Evolutionary conservation across 31 red algal genomes (phyloP).

Genomic region (Odonthalia washingtoniensis): DNA sequence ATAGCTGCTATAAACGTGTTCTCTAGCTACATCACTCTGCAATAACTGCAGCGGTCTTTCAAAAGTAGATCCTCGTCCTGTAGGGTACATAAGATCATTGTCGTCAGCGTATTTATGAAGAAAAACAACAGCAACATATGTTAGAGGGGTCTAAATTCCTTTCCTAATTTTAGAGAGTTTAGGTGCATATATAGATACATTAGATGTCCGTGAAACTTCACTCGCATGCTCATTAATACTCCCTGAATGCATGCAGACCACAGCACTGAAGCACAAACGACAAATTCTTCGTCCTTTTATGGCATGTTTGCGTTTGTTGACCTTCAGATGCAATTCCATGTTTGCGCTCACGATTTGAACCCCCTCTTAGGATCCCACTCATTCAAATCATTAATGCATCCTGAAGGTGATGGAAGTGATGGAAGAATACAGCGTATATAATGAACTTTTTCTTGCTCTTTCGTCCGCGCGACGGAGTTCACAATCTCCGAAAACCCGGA

Average conservation of each 20-base stretch:
- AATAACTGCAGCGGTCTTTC: slow-evolving; percentile 17
- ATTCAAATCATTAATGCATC: no score
- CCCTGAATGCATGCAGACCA: slow-evolving; percentile 4
- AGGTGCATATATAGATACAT: background rate
- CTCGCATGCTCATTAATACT: slow-evolving; percentile 11
- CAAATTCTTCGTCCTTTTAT: slow-evolving; percentile 23
- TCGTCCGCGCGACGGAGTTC: no score
- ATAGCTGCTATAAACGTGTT: slow-evolving; percentile 30
- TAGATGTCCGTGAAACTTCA: background rate
- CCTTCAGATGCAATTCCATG: no score
- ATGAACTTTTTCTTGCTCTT: no score
- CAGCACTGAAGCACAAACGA: background rate
- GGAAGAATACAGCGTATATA: no score
- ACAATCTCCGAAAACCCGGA: no score
- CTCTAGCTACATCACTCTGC: background rate
- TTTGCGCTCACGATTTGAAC: no score
- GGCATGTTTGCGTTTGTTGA: no score
- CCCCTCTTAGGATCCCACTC: no score
- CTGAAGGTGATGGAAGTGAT: no score
- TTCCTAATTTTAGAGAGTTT: background rate
- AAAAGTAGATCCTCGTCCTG: slow-evolving; percentile 23
- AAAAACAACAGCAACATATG: slow-evolving; percentile 14
- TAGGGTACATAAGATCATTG: slow-evolving; percentile 26
- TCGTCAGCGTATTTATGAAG: slow-evolving; percentile 20
- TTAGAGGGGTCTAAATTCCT: background rate